Conservation (phyloP, 306 rosid species). For the Cotoneaster glaucophyllus region DNA sequence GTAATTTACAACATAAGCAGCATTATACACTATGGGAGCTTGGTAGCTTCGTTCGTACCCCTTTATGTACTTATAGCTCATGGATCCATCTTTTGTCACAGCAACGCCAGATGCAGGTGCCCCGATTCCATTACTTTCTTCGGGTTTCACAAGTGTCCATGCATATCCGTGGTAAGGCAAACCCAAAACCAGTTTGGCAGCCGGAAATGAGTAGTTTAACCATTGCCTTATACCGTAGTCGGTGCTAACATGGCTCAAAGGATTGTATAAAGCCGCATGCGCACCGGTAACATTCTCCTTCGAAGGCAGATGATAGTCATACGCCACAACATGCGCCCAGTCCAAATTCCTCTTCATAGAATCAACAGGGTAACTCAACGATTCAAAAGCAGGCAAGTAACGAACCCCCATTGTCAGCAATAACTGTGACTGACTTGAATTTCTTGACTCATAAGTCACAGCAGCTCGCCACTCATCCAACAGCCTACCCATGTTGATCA, state of each 20-base stretch:
- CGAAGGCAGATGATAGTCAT: slow-evolving; percentile 21
- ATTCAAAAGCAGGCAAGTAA: slow-evolving; percentile 8
- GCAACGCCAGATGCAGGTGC: slow-evolving; percentile 16
- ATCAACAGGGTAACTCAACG: slow-evolving; percentile 7
- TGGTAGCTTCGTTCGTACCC: neutral
- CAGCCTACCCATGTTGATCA: slow-evolving; percentile 24
- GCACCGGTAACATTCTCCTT: slow-evolving; percentile 2
- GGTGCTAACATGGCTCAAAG: slow-evolving; percentile 2
- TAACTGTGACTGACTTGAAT: slow-evolving; percentile 6
- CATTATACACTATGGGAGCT: slow-evolving; percentile 11
- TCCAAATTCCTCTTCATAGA: slow-evolving; percentile 20
- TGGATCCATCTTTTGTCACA: slow-evolving; percentile 8
- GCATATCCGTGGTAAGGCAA: slow-evolving; percentile 43
- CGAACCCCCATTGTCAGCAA: slow-evolving; percentile 33
- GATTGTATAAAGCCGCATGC: slow-evolving; percentile 8
- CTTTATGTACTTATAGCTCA: slow-evolving; percentile 30
- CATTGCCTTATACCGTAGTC: slow-evolving; percentile 24
- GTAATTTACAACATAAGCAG: slow-evolving; percentile 32
- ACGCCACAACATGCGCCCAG: slow-evolving; percentile 26
- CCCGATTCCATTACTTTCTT: slow-evolving; percentile 8
- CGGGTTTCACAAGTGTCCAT: slow-evolving; percentile 29
- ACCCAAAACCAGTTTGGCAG: slow-evolving; percentile 27
- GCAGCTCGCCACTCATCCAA: slow-evolving; percentile 39
- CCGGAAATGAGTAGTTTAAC: slow-evolving; percentile 17
- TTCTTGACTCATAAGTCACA: slow-evolving; percentile 15